These are phyloP conservation scores for Alternaria burnsii DNA, from an alignment of 2,329 filamentous ascomycete species.

Conservation along the genomic window DNA sequence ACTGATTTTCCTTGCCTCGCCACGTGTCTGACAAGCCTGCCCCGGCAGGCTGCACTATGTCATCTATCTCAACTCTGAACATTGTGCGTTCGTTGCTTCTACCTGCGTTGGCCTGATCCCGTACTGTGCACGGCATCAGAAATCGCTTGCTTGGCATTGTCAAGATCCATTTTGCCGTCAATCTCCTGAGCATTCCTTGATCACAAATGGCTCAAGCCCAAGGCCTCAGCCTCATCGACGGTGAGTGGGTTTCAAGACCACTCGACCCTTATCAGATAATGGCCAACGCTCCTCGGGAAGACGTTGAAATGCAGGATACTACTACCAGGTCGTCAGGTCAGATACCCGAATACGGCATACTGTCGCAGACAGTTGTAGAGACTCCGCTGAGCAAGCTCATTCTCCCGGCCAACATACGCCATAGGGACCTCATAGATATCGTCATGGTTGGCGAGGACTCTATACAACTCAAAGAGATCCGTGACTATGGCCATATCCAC, in stretches of 20 bases:
- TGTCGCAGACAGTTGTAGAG: slow-evolving; percentile 79
- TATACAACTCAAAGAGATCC: slow-evolving; percentile 81
- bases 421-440: slow-evolving; percentile 76
- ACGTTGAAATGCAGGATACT: slow-evolving; percentile 36
- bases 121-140: slow-evolving; percentile 10
- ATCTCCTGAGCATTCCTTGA: slow-evolving; percentile 1
- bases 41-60: slow-evolving; percentile 30
- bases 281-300: slow-evolving; percentile 40
- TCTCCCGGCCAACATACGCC: slow-evolving; percentile 79
- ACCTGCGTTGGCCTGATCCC: slow-evolving; percentile 14
- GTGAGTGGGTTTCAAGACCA: slow-evolving; percentile 47
- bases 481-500: slow-evolving; percentile 72
- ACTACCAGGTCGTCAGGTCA: slow-evolving; percentile 44
- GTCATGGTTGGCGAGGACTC: slow-evolving; percentile 85
- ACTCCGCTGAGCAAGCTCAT: slow-evolving; percentile 81
- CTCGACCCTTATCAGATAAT: slow-evolving; percentile 55
- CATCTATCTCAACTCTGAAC: slow-evolving; percentile 11
- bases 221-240: slow-evolving; percentile 37
- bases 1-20: slow-evolving; percentile 14
- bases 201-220: slow-evolving; percentile 42
- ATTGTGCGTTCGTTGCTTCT: slow-evolving; percentile 15
- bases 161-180: slow-evolving; percentile 4
- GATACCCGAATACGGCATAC: slow-evolving; percentile 70
- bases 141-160: slow-evolving; percentile 11
- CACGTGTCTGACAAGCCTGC: slow-evolving; percentile 21